Evolutionary conservation across 2,329 filamentous ascomycete species (phyloP).

Genomic region (Epichloe festucae): DNA sequence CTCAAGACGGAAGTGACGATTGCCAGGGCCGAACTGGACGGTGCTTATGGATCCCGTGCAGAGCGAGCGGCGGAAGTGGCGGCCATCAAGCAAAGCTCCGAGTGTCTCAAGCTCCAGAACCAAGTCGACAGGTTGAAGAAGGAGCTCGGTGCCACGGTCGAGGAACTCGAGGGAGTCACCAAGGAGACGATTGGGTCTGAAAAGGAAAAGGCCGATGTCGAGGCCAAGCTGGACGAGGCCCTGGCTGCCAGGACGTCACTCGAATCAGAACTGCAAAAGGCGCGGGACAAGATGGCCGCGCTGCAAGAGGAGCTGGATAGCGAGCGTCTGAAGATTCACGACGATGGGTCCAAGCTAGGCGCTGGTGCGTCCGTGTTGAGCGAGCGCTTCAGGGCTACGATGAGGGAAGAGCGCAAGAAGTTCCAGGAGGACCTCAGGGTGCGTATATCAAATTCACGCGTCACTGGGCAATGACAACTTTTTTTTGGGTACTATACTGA

Average conservation of each 20-base stretch:
- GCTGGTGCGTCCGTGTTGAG: constrained; percentile 39
- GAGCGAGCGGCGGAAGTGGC: constrained; percentile 47
- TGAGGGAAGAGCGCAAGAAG: constrained; percentile 44
- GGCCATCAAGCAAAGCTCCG: constrained; percentile 34
- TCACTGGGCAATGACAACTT: no score
- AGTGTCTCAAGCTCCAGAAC: constrained; percentile 31
- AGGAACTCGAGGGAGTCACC: constrained; percentile 41
- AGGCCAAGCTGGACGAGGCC: constrained; percentile 23
- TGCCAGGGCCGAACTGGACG: constrained; percentile 48
- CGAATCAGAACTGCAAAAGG: constrained; percentile 27
- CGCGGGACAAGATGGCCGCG: constrained; percentile 23
- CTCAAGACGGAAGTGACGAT: constrained; percentile 50
- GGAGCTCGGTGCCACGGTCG: constrained; percentile 36
- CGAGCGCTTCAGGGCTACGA: constrained; percentile 42
- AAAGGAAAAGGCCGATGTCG: constrained; percentile 33
- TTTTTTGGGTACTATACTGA: background rate
- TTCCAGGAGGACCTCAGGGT: constrained; percentile 42
- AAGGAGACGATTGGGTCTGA: constrained; percentile 37
- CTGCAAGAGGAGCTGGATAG: constrained; percentile 40
- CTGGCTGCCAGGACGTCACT: constrained; percentile 23
- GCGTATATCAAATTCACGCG: constrained; percentile 11
- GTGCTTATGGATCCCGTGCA: constrained; percentile 45
- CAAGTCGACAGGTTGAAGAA: constrained; percentile 37
- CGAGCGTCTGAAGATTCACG: constrained; percentile 32
- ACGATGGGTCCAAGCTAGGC: constrained; percentile 21